Conservation (phyloP, 257 asterid species). For the Solanum chiquidenum region DNA sequence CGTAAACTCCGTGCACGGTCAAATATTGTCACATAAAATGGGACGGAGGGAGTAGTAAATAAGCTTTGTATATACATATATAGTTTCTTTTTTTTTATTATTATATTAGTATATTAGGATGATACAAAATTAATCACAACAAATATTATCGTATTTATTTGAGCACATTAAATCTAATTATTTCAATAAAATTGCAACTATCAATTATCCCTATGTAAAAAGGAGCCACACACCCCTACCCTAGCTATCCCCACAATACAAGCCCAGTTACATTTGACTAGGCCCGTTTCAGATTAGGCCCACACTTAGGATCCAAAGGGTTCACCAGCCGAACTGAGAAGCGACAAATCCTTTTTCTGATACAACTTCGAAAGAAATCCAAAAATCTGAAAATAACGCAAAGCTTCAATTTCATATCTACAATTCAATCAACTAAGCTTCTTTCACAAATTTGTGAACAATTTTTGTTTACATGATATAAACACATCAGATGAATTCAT, state of each 20-base stretch:
- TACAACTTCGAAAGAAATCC: not conserved
- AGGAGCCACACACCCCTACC: not conserved
- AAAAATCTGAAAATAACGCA: too few species aligned
- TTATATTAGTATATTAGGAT: not conserved
- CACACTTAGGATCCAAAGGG: not conserved
- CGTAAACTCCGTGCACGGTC: too few species aligned
- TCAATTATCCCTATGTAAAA: not conserved
- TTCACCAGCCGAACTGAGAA: too few species aligned
- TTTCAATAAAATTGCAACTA: not conserved
- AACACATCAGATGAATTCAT: slow-evolving; percentile 45
- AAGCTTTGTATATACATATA: not conserved
- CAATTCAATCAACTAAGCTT: not conserved
- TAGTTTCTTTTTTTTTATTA: not conserved
- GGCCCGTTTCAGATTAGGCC: not conserved
- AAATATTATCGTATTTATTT: too few species aligned
- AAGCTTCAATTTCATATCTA: too few species aligned
- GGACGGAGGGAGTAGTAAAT: too few species aligned
- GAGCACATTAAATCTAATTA: not conserved
- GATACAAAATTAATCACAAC: not conserved
- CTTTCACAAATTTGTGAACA: not conserved
- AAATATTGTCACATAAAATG: too few species aligned
- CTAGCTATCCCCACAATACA: not conserved
- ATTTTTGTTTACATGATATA: not conserved
- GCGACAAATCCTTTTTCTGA: too few species aligned
- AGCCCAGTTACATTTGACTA: not conserved